Base-by-base conservation (phyloP, 192 early-diverging fungal species). In the Diversispora eburnea region DNA sequence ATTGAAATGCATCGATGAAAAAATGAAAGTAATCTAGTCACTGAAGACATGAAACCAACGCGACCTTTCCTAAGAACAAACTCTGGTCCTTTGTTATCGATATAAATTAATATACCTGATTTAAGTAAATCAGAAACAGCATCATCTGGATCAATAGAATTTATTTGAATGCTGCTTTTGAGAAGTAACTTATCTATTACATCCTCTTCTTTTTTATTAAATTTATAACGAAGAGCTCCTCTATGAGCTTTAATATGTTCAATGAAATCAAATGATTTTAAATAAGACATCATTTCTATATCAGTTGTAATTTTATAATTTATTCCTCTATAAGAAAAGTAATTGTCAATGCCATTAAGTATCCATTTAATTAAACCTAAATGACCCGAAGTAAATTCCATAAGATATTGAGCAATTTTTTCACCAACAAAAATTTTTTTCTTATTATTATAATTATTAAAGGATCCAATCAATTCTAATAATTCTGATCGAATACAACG, bases 231-330 rank as follows among this genome's bases (percentile, higher is more conserved):
- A 3, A 55, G 69, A 20, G 69, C 69, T 8, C 69, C 69, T 43
- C 69, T 48, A 70, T 70, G 69, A 22, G 69, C 52, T 70, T 70
- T 70, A 45, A 70, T 17, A 47, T 70, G 69, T 59, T 70, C 69
- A 22, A 70, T 70, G 13, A 70, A 70, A 42, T 70, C 69, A 8
- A 25, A 42, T 45, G 69, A 57, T 3, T 8, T 59, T 19, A 70
- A 70, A 58, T 70, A 70, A 39, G 55, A 58, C 69, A 70, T 70
- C 45, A 70, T 70, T 19, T 70, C 39, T 3, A 9, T 5, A 58
- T 70, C 69, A 8, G 69, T 70, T 3, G 69, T 70, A 15, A 46
- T 45, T 58, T 59, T 58, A 17, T 70, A 70, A 15, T 46, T 70
- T 42, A 55, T 70, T 5, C 69, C 69, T 3, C 69, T 54, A 70